Base-by-base conservation (phyloP, 352 stramenopile genomes). In the Peronospora farinosa region DNA sequence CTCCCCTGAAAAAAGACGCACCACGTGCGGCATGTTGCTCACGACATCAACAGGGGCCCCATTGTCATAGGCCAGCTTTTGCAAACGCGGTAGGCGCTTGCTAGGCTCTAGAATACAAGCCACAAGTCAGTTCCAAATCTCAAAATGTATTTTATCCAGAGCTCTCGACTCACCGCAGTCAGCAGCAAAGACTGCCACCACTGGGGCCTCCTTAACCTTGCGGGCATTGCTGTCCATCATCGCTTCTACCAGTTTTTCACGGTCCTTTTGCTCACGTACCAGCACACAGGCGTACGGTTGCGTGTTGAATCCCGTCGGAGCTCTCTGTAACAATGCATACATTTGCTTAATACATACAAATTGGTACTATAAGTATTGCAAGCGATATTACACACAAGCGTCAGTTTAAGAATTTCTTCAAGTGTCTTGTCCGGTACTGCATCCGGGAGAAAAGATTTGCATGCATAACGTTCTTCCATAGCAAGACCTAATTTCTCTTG, bases 291-390 rank as follows among this genome's bases (percentile, higher is more conserved):
- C 77, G 47, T 89, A 95, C 32, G 81, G 79, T 55, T 89, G 74
- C 37, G 67, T 77, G 51, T 95, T 95, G 54, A 92, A 91, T 5
- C 78, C 72, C n/a, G 65, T 86, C 0, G 84, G 84, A 3, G 79
- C 78, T 43, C 75, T 67, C 78, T 89, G 40, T 19, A 10, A 2
- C 12, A 44, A 19, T 10, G 27, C 31, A 12, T 0, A 15, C n/a
- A 12, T 11, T 41, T 25, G 5, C 6, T 25, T 27, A 15, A 40
- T 13, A 15, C 49, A 11, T 27, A 33, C 1, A 9, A 23, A n/a
- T n/a, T 36, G 25, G n/a, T n/a, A 36, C 16, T 47, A 7, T 28
- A 37, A 35, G 13, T 2, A 40, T n/a, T 47, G 11, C 4, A 36
- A 15, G 12, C 25, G 13, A n/a, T n/a, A 15, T 17, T 15, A 47